Evolutionary conservation across 345 rosid species (phyloP).

Genomic region (Xanthoceras sorbifolium): DNA sequence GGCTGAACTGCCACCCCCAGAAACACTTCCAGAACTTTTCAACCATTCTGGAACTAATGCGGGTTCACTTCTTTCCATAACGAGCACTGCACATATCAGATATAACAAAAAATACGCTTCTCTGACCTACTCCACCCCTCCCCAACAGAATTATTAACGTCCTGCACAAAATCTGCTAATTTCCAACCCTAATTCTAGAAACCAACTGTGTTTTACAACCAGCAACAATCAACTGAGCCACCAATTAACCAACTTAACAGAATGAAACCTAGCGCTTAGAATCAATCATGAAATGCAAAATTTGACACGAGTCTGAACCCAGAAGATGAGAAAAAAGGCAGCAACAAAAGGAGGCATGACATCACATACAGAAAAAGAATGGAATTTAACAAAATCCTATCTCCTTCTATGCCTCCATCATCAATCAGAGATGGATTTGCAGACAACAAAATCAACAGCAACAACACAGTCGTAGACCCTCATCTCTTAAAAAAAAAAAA

Average conservation of each 20-base stretch:
- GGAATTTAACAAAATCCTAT: conserved; percentile 16
- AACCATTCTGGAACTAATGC: conserved; percentile 87
- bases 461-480: conserved; percentile 35
- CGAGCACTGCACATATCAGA: conserved; percentile 55
- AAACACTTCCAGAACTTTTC: conserved; percentile 67
- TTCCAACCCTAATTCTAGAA: conserved; percentile 19
- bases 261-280: neutral
- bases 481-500: conserved; percentile 29
- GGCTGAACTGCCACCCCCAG: conserved; percentile 60
- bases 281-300: conserved; percentile 11
- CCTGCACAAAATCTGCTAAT: conserved; percentile 8
- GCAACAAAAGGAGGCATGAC: conserved; percentile 17
- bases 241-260: neutral
- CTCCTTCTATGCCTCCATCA: conserved; percentile 54
- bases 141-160: conserved; percentile 12
- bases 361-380: neutral
- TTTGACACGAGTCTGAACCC: conserved; percentile 8
- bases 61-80: conserved; percentile 82
- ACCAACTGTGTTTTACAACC: conserved; percentile 1
- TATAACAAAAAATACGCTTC: conserved; percentile 23
- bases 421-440: conserved; percentile 48
- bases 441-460: conserved; percentile 12
- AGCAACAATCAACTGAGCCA: conserved; percentile 6
- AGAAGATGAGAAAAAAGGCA: conserved; percentile 23
- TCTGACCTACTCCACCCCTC: conserved; percentile 40